phyloP scores from a whole-genome alignment of 1,139 yeast species.

The Insectozyma bohioensis region DNA sequence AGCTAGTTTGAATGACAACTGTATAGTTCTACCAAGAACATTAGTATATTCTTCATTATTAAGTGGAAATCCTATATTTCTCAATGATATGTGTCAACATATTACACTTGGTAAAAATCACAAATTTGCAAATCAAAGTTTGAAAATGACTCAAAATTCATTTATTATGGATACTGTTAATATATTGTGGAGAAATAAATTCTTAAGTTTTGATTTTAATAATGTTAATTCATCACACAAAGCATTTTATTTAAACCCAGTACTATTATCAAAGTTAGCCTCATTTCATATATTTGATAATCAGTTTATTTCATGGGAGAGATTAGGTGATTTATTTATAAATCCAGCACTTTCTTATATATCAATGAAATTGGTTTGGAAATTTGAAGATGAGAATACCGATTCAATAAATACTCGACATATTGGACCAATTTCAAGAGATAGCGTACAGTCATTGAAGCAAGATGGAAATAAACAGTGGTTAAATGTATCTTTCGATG shows the following conservation, averaged over 20 bases:
- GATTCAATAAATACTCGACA: conserved; percentile 33
- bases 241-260: conserved; percentile 43
- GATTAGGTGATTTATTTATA: conserved; percentile 50
- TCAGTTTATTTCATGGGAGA: conserved; percentile 21
- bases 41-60: conserved; percentile 37
- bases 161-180: conserved; percentile 63
- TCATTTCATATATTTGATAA: conserved; percentile 22
- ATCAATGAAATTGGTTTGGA: conserved; percentile 45
- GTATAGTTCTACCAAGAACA: conserved; percentile 27
- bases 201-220: conserved; percentile 19
- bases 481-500: conserved; percentile 34
- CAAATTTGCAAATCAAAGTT: conserved; percentile 17
- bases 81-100: conserved; percentile 51
- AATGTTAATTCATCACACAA: conserved; percentile 19
- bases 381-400: conserved; percentile 48
- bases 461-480: conserved; percentile 24
- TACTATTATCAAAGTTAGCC: conserved; percentile 35
- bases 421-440: conserved; percentile 45
- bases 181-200: conserved; percentile 60
- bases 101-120: conserved; percentile 43
- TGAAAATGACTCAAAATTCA: conserved; percentile 46
- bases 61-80: conserved; percentile 39
- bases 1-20: conserved; percentile 4
- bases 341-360: conserved; percentile 54
- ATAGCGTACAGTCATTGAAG: conserved; percentile 24